phyloP scores from a whole-genome alignment of 345 rosid genomes.

The Arabis alpina region DNA sequence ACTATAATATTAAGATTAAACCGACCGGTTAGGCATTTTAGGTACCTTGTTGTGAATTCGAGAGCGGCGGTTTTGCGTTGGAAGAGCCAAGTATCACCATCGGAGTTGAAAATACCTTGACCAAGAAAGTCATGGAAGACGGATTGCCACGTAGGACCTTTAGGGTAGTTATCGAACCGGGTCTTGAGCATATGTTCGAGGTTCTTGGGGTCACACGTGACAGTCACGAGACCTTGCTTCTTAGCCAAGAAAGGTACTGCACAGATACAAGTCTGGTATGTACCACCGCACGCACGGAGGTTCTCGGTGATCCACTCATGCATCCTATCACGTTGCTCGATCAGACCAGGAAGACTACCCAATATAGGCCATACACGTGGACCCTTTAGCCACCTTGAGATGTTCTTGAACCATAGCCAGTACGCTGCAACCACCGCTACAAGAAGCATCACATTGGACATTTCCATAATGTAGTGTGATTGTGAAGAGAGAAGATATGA shows the following conservation, averaged over 20 bases:
- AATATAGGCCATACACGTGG: constrained; percentile 90
- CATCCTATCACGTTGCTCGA: constrained; percentile 84
- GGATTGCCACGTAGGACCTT: constrained; percentile 98
- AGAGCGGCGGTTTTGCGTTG: constrained; percentile 97
- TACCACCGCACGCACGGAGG: constrained; percentile 88
- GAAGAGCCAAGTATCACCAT: constrained; percentile 91
- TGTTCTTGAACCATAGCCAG: constrained; percentile 84
- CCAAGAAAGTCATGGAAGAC: constrained; percentile 96
- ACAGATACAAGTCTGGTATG: constrained; percentile 96
- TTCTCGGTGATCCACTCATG: constrained; percentile 98
- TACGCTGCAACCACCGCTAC: constrained; percentile 67
- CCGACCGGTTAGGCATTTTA: background rate
- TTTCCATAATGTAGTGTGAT: constrained; percentile 51
- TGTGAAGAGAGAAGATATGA: too few species aligned
- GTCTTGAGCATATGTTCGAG: constrained; percentile 85
- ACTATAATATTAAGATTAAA: background rate
- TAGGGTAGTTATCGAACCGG: constrained; percentile 91
- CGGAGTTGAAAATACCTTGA: constrained; percentile 90
- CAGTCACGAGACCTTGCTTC: constrained; percentile 96
- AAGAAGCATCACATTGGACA: constrained; percentile 57
- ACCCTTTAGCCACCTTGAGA: constrained; percentile 71
- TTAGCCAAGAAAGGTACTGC: constrained; percentile 77
- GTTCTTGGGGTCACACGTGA: constrained; percentile 92
- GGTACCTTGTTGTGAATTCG: constrained; percentile 83
- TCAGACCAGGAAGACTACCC: constrained; percentile 93